A percentile compares a stretch with the other conserved stretches of the same genome.
These are phyloP conservation scores for Stagonosporopsis vannaccii DNA, from an alignment of 2,329 filamentous ascomycete species.

Conservation along the genomic window DNA sequence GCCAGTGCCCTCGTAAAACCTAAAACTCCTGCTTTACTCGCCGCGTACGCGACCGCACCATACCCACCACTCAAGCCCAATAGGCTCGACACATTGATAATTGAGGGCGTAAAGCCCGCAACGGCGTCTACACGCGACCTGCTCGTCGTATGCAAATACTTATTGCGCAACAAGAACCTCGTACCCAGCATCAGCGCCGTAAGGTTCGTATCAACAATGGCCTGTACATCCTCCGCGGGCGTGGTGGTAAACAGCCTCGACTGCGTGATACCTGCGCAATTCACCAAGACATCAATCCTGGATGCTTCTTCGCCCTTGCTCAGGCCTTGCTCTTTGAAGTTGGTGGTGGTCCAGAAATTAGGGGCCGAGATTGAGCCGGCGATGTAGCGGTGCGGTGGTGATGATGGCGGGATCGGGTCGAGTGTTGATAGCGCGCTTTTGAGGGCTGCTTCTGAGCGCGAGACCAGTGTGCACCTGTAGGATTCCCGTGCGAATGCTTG, in stretches of 20 bases:
- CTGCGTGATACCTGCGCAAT: conserved; percentile 79
- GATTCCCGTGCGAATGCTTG: conserved; percentile 39
- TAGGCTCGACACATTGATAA: conserved; percentile 83
- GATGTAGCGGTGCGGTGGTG: conserved; percentile 34
- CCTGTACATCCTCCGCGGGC: conserved; percentile 58
- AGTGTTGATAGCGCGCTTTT: conserved; percentile 33
- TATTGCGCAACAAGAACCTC: conserved; percentile 55
- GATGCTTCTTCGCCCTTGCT: conserved; percentile 8
- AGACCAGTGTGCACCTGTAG: conserved; percentile 44
- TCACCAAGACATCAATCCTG: conserved; percentile 67
- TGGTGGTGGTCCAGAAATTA: conserved; percentile 34
- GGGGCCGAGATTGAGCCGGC: conserved; percentile 34
- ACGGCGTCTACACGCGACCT: conserved; percentile 18
- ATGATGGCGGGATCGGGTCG: conserved; percentile 9
- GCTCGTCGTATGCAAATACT: conserved; percentile 11
- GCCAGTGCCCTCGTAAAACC: conserved; percentile 74
- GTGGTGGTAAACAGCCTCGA: conserved; percentile 68
- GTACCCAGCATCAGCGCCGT: conserved; percentile 69
- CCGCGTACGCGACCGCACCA: conserved; percentile 77
- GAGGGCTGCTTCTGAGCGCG: conserved; percentile 36
- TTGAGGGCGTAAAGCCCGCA: conserved; percentile 58
- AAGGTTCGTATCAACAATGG: conserved; percentile 75
- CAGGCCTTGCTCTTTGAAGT: conserved; percentile 10
- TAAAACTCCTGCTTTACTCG: conserved; percentile 80
- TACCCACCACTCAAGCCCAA: conserved; percentile 72